phyloP scores from a whole-genome alignment of 192 early-diverging fungal genomes.

The Coemansia biformis region DNA sequence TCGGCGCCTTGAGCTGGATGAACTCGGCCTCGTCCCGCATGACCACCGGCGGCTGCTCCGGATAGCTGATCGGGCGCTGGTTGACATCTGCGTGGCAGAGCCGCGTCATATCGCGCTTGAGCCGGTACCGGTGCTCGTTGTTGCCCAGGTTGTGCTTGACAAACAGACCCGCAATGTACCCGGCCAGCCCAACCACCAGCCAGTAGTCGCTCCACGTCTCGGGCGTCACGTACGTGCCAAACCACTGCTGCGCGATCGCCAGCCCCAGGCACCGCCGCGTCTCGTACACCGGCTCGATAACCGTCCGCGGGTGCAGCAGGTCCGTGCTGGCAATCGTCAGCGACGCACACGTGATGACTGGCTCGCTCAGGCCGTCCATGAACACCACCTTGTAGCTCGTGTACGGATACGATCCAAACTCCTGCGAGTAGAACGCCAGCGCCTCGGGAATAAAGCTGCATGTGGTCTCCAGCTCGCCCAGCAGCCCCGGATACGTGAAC shows the following conservation, averaged over 20 bases:
- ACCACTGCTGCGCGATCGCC: conserved; percentile 88
- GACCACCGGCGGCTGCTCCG: conserved; percentile 49
- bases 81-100: conserved; percentile 79
- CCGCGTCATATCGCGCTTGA: conserved; percentile 76
- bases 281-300: conserved; percentile 88
- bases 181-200: conserved; percentile 77
- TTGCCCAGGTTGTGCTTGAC: conserved; percentile 76
- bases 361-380: conserved; percentile 66
- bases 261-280: conserved; percentile 66
- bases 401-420: conserved; percentile 85
- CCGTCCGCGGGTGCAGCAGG: conserved; percentile 63
- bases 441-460: conserved; percentile 56
- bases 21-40: conserved; percentile 65
- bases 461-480: conserved; percentile 59
- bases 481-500: conserved; percentile 61
- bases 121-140: conserved; percentile 81
- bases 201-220: conserved; percentile 79
- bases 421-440: conserved; percentile 80
- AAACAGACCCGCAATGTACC: conserved; percentile 69
- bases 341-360: conserved; percentile 69
- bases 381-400: conserved; percentile 83
- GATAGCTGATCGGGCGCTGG: conserved; percentile 78
- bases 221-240: conserved; percentile 77
- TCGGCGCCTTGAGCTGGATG: conserved; percentile 73
- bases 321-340: conserved; percentile 68